These are phyloP conservation scores for Scenedesmus sp. DNA, from an alignment of 163 green algal genomes.

Conservation along the genomic window DNA sequence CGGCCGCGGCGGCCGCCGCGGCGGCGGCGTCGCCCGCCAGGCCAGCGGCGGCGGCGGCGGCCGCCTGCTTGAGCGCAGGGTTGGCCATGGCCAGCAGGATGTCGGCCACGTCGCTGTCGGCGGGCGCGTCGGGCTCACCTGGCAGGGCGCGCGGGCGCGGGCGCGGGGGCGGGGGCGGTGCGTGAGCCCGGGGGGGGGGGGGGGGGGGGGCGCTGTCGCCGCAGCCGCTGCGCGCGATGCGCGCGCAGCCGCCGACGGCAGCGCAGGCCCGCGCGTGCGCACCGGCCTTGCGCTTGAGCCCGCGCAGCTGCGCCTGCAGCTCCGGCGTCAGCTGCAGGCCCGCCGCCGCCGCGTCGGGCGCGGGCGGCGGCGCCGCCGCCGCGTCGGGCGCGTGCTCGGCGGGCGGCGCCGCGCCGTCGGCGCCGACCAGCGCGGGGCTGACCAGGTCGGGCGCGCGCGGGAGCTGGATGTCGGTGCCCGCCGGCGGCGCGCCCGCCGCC, in stretches of 20 bases:
- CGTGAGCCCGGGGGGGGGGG: no score
- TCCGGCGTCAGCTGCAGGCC: background rate
- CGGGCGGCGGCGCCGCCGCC: background rate
- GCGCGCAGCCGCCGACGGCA: background rate
- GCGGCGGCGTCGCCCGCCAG: background rate
- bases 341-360: background rate
- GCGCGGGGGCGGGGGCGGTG: background rate
- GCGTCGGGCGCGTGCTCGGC: background rate
- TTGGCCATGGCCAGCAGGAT: constrained; percentile 46
- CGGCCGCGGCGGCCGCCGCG: background rate
- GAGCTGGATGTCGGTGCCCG: constrained; percentile 33
- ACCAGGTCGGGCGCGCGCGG: constrained; percentile 3
- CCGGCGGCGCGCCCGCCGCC: background rate
- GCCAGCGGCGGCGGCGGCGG: background rate
- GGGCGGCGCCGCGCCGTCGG: background rate
- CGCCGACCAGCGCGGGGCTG: no score
- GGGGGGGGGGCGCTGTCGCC: background rate
- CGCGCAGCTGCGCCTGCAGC: constrained; percentile 23
- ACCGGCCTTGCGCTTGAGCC: constrained; percentile 34
- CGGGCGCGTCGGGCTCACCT: constrained; percentile 3
- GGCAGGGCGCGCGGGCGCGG: background rate
- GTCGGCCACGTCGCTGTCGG: constrained; percentile 37
- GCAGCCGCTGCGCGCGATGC: background rate
- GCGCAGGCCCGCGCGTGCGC: background rate
- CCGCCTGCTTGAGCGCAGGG: constrained; percentile 14